Conservation (phyloP, 2,329 filamentous ascomycete genomes). For the Zymoseptoria pseudotritici region DNA sequence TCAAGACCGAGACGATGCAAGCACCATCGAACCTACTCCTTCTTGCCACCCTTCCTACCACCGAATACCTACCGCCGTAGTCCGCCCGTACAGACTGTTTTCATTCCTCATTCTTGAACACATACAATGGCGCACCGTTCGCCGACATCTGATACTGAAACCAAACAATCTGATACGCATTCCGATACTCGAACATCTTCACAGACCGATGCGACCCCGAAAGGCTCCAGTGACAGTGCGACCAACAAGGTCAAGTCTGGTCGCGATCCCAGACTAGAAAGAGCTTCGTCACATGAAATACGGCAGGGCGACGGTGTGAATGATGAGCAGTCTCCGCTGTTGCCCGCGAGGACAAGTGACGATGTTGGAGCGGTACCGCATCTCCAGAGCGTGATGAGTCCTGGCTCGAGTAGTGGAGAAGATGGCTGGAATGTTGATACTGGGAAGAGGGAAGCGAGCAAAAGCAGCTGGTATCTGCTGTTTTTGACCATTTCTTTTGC, state of each 20-base stretch:
- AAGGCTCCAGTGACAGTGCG: not conserved
- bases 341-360: conserved; percentile 16
- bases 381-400: conserved; percentile 11
- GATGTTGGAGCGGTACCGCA: conserved; percentile 15
- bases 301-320: conserved; percentile 11
- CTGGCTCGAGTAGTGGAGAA: conserved; percentile 36
- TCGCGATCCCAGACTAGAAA: not conserved
- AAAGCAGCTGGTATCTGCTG: conserved; percentile 78
- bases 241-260: not conserved
- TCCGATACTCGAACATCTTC: not conserved
- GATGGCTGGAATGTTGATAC: conserved; percentile 41
- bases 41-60: not conserved
- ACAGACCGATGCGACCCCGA: not conserved
- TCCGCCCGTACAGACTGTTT: not conserved
- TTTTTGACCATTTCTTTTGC: conserved; percentile 80
- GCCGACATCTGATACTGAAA: not conserved
- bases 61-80: not conserved
- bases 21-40: not conserved
- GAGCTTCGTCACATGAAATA: not conserved
- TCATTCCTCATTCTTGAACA: not conserved
- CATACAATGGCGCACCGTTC: not conserved
- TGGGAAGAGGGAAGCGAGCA: conserved; percentile 43
- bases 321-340: conserved; percentile 27
- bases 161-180: not conserved
- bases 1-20: not conserved